phyloP scores from a whole-genome alignment of 164 flowering plant species.

The Berberis thunbergii region DNA sequence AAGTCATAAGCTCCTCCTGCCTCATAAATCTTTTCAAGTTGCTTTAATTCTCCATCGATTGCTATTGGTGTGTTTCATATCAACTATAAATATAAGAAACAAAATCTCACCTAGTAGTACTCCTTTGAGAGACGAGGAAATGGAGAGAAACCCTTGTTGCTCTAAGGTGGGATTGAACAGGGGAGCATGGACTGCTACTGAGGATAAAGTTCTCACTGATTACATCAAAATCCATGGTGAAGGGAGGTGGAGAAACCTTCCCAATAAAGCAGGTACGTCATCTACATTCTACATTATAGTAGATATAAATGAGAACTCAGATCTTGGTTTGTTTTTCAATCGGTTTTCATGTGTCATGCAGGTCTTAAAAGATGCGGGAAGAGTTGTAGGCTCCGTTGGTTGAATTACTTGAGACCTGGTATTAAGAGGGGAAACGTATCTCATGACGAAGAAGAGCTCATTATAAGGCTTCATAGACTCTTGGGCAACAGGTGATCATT shows the following conservation, averaged over 20 bases:
- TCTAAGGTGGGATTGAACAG: neutral
- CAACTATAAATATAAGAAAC: too few relatives aligned
- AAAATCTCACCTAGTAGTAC: too few relatives aligned
- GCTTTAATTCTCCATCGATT: too few relatives aligned
- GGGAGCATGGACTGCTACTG: neutral
- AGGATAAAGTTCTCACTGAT: neutral
- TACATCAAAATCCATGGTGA: constrained; percentile 4
- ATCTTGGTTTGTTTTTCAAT: neutral
- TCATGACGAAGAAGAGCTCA: constrained; percentile 28
- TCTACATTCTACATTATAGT: neutral
- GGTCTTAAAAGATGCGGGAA: constrained; percentile 27
- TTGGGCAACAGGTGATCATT: constrained; percentile 22
- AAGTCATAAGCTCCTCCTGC: too few relatives aligned
- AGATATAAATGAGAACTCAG: neutral
- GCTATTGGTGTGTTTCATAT: too few relatives aligned
- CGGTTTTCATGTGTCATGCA: constrained; percentile 5
- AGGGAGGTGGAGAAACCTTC: neutral
- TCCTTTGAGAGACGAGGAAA: too few relatives aligned
- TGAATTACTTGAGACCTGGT: constrained; percentile 30
- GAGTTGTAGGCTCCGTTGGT: constrained; percentile 27
- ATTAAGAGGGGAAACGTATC: constrained; percentile 29
- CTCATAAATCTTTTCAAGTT: too few relatives aligned
- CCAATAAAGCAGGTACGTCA: neutral
- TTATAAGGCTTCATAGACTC: constrained; percentile 24
- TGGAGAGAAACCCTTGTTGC: too few relatives aligned